These are phyloP conservation scores for Geotrichum ghanense DNA, from an alignment of 805 yeast species.

Conservation along the genomic window DNA sequence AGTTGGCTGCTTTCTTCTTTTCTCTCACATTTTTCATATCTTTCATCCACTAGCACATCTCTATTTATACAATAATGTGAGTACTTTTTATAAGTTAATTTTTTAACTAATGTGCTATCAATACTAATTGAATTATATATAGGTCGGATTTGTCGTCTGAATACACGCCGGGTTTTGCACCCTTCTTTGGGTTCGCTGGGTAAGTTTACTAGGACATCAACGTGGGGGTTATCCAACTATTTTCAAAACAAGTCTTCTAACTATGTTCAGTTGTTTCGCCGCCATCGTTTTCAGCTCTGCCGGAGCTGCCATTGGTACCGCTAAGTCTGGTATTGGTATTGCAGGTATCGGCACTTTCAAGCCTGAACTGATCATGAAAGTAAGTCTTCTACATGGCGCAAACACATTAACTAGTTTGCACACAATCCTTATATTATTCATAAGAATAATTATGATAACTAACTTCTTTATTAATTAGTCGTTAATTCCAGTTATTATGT, in stretches of 20 bases:
- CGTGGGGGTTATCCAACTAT: not conserved
- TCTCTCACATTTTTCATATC: not conserved
- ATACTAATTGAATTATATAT: not conserved
- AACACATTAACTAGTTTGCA: not conserved
- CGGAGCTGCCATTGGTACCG: constrained; percentile 99
- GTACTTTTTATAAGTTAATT: not conserved
- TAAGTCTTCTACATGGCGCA: constrained; percentile 8
- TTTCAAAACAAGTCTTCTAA: not conserved
- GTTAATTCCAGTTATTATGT: constrained; percentile 93
- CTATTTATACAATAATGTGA: not conserved
- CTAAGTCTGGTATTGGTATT: constrained; percentile 96
- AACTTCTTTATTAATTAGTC: constrained; percentile 28
- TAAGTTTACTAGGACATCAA: constrained; percentile 19
- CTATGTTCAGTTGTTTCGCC: constrained; percentile 71
- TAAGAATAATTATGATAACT: not conserved
- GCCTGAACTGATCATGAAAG: constrained; percentile 91
- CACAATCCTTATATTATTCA: not conserved
- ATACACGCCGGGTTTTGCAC: constrained; percentile 85
- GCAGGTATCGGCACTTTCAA: constrained; percentile 96
- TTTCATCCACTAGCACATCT: not conserved
- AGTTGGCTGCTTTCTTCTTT: not conserved
- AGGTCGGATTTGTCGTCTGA: constrained; percentile 37
- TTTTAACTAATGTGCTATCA: not conserved
- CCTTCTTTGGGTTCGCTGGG: constrained; percentile 97
- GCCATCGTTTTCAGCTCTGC: constrained; percentile 86